A percentile compares a stretch with the other conserved stretches of the same genome.
Conservation (phyloP, 2,329 filamentous ascomycete species). For the Xylariomycetidae sp. region DNA sequence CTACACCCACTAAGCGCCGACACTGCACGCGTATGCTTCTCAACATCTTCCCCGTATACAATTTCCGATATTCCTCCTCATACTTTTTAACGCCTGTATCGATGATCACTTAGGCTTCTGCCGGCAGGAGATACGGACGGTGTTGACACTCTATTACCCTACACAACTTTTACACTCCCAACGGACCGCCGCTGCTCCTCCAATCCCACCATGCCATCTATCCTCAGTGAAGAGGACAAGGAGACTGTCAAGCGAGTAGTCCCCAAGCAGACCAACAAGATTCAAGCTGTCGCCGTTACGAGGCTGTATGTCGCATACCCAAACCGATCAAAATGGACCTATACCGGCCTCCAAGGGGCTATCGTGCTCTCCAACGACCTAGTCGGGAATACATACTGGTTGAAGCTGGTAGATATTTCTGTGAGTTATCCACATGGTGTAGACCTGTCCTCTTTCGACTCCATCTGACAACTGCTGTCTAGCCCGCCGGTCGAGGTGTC, state of each 20-base stretch:
- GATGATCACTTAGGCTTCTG: conserved; percentile 8
- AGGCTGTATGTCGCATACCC: conserved; percentile 92
- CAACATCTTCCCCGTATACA: conserved; percentile 4
- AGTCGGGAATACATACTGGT: conserved; percentile 92
- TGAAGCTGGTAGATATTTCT: conserved; percentile 96
- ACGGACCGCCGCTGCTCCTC: too few relatives aligned
- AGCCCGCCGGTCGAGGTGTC: conserved; percentile 76
- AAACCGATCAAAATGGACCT: conserved; percentile 81
- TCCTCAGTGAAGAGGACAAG: conserved; percentile 90
- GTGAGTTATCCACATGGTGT: conserved; percentile 47
- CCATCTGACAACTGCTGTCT: conserved; percentile 13
- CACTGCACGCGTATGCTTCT: conserved; percentile 3
- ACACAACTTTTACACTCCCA: too few relatives aligned
- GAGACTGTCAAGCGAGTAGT: conserved; percentile 92
- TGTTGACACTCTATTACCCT: too few relatives aligned
- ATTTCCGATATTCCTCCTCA: too few relatives aligned
- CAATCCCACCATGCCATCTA: conserved; percentile 49
- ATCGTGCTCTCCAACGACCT: conserved; percentile 88
- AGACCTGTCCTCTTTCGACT: conserved; percentile 2
- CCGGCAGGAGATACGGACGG: conserved; percentile 11
- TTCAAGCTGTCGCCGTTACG: conserved; percentile 90
- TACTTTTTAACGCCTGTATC: too few relatives aligned
- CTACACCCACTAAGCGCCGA: conserved; percentile 2
- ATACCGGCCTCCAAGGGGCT: conserved; percentile 89
- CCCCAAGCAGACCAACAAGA: conserved; percentile 94